Base-by-base conservation (phyloP, 2,329 filamentous ascomycete species). In the Claviceps citrina region DNA sequence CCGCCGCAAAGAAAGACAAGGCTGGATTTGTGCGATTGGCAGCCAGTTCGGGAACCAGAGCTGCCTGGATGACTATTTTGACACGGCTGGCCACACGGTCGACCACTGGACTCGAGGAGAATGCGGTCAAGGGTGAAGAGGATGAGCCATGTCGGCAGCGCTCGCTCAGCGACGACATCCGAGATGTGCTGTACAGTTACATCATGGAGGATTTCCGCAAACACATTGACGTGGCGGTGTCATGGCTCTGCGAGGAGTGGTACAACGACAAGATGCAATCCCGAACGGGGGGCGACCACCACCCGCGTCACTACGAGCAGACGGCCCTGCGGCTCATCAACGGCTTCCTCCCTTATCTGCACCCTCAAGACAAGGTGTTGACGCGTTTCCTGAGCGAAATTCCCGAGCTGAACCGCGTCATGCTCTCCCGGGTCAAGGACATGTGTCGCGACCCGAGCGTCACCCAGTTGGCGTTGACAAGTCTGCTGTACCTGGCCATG, bases 241-340 rank as follows among this genome's bases (percentile, higher is more conserved):
- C 81, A 7, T 98, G 91, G 91, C 70, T 98, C 13, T 93, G 81
- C 51, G 91, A 98, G 58, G 91, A 98, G 61, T 98, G 91, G 89
- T 96, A 94, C 60, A 93, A 87, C 51, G 89, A 96, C 57, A 77
- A 60, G 57, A 61, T 64, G 47, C 62, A 57, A 44, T 63, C 54
- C 42, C 65, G 58, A 40, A 53, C 54, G n/a, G 59, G 58, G 26
- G 56, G 57, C 9, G 65, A 69, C 31, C 68, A 69, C 31, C 68
- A 70, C 7, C 67, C 72, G 3, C 54, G 71, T 26, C 74, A 91
- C 57, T 95, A 94, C 58, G 77, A 85, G 44, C 76, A 76, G 53
- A 93, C 83, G 72, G 76, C 78, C 2, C 61, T 87, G 45, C 80
- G 78, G 44, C 68, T 96, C n/a, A 68, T 98, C 15, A 86, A 95